These are phyloP conservation scores for Wickerhamiella kurtzmanii DNA, from an alignment of 805 yeast species.

Conservation along the genomic window DNA sequence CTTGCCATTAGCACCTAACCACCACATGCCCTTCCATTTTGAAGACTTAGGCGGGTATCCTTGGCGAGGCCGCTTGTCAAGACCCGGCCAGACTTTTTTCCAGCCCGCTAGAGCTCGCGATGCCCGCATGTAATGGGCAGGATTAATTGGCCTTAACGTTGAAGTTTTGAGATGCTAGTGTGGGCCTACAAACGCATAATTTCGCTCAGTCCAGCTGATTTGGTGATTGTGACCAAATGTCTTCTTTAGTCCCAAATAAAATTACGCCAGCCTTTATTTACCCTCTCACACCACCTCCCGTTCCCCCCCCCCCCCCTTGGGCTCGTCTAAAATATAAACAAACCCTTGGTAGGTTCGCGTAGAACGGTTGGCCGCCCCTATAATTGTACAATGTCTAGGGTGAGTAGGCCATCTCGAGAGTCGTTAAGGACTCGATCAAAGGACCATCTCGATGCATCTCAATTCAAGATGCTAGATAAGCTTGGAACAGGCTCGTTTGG, in stretches of 20 bases:
- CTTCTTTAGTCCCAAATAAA: too few relatives aligned
- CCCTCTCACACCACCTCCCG: too few relatives aligned
- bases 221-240: too few relatives aligned
- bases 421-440: background rate
- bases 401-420: background rate
- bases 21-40: background rate
- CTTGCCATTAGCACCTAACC: background rate
- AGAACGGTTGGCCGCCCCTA: background rate
- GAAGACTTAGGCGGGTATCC: background rate
- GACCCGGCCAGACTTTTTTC: background rate
- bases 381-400: background rate
- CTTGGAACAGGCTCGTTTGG: conserved; percentile 75
- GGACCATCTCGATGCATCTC: conserved; percentile 14
- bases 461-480: conserved; percentile 37
- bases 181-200: background rate
- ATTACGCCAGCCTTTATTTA: too few relatives aligned
- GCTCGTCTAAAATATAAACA: too few relatives aligned
- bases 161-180: background rate
- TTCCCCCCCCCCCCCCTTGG: background rate
- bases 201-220: background rate
- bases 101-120: background rate
- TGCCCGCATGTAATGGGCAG: background rate
- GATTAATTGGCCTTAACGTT: background rate
- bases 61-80: background rate
- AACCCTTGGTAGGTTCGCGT: background rate